Base-by-base conservation (phyloP, 352 stramenopile species). In the Phytophthora nicotianae region DNA sequence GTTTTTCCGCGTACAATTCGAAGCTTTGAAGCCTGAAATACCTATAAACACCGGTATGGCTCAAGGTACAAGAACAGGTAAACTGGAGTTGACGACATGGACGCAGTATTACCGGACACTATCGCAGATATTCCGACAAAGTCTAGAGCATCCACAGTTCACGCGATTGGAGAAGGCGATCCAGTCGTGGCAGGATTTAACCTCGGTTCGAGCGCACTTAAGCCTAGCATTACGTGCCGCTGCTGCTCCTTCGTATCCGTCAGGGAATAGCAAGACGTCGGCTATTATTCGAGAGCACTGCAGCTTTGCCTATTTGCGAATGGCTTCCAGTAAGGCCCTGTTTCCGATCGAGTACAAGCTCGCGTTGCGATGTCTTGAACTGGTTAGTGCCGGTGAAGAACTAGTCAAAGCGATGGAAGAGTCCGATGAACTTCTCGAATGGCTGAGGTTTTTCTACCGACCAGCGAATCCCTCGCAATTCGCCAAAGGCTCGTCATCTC, bases 271-370 rank as follows among this genome's bases (percentile, higher is more conserved):
- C 7, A 66, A 59, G 3, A 26, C 48, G 3, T 62, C 53, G 9
- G 59, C 70, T 45, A 65, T 65, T 3, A 67, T 75, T 49, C 65
- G 41, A 33, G 65, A 76, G 21, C 68, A 67, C 55, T 77, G 52
- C 46, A 70, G 62, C 7, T 67, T 54, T 32, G 77, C 67, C 7
- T 76, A 56, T 13, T 23, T 72, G 13, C 49, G 70, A 10, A 73
- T 86, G 40, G 68, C 62, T 10, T 74, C 66, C n/a, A 75, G 69
- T 23, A 74, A 81, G 6, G 54, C 74, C 5, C 59, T 81, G 0
- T 83, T 94, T 10, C 83, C 86, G 7, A 66, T 95, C 4, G 82
- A 89, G 48, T 81, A 81, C 47, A 84, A 88, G 52, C 45, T 95
- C 5, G 77, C 68, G 5, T 41, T 91, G 17, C 46, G 42, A 5